Evolutionary conservation across 148 eudicot species (phyloP), one percentile per base, ranked within the genome.

Genomic region (Pharnaceum exiguum): DNA sequence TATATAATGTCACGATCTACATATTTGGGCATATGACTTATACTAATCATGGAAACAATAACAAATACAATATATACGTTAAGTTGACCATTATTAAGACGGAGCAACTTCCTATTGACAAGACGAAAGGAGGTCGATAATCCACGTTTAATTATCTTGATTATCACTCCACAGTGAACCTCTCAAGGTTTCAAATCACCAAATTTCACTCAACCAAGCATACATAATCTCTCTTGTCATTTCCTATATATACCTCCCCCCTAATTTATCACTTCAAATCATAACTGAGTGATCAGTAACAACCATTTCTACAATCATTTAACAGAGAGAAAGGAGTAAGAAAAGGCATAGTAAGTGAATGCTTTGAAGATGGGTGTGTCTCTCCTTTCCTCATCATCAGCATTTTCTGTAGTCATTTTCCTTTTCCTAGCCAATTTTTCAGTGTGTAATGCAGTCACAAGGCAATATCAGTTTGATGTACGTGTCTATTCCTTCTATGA

Each of bases 401-500:
- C 75, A 48, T 36, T 77, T 57, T 12, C 22, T 38, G 50, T 52
- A 43, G 42, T 29, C 27, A 49, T 60, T 59, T 59, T 56, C 1
- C 63, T 78, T 47, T 31, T 25, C 21, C 57, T 66, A 0, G 58
- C 64, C 13, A 52, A 37, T 52, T 39, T 50, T 54, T 62, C 32
- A 49, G 33, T 50, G 2, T 51, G 51, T 43, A 51, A 69, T 52
- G 79, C 64, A 18, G 24, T 68, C 29, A 82, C 80, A 16, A 75
- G 86, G 57, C 82, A 73, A 54, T 82, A 77, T 68, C 75, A 55
- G 40, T 82, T 86, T 67, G 63, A 86, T 62, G 86, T 84, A 78
- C 32, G 85, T 64, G 28, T 26, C 15, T 40, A 5, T 6, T 17
- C 51, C 19, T 17, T 38, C 9, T 10, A n/a, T 21, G 15, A 16